phyloP scores from a whole-genome alignment of 306 rosid species.

The Prosopis cineraria region DNA sequence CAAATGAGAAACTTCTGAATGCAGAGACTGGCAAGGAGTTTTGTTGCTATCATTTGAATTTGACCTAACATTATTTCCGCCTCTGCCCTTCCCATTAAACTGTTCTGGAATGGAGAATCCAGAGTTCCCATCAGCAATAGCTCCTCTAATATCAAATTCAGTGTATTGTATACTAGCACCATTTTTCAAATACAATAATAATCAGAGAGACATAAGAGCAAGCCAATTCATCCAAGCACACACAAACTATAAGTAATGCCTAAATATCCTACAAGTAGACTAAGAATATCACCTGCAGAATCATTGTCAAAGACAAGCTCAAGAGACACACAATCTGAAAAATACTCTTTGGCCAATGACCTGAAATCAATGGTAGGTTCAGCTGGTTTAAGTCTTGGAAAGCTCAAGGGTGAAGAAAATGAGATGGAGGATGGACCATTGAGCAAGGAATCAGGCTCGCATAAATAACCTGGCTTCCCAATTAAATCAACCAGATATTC shows the following conservation, averaged over 20 bases:
- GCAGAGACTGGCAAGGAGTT: constrained; percentile 40
- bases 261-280: constrained; percentile 20
- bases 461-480: constrained; percentile 81
- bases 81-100: constrained; percentile 53
- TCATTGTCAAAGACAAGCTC: constrained; percentile 83
- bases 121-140: constrained; percentile 47
- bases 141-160: constrained; percentile 43
- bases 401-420: constrained; percentile 94
- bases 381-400: constrained; percentile 82
- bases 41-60: constrained; percentile 52
- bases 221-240: constrained; percentile 5
- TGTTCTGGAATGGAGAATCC: constrained; percentile 58
- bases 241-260: constrained; percentile 21
- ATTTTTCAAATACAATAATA: constrained; percentile 28
- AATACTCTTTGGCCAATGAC: constrained; percentile 92
- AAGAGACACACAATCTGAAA: constrained; percentile 75
- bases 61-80: constrained; percentile 48
- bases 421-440: constrained; percentile 98
- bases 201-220: constrained; percentile 17
- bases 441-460: constrained; percentile 94
- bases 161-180: constrained; percentile 18
- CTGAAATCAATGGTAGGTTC: constrained; percentile 81
- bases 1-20: constrained; percentile 46
- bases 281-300: constrained; percentile 69
- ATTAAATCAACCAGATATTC: constrained; percentile 90